Base-by-base conservation (phyloP, 78 protist genomes). In the Speleostelium caveatum region DNA sequence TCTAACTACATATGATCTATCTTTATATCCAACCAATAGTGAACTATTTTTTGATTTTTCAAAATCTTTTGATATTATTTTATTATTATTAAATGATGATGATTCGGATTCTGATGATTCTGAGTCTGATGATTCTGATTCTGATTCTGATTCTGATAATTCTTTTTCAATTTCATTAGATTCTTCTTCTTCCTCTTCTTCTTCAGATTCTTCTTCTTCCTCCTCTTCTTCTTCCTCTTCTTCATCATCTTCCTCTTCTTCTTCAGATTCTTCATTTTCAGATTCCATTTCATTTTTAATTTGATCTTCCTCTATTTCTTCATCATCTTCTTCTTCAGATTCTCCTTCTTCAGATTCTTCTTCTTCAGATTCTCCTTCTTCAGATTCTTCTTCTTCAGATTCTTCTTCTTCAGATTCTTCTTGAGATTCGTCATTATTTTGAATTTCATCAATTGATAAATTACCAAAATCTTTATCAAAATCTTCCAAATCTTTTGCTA, bases 1-100 rank as follows among this genome's bases (percentile, higher is more conserved):
- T 62, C 95, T 39, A 19, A 85, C 78, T 22, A 91, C 89, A 55
- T 53, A 91, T 59, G 95, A 75, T 45, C 88, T 26, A 66, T 91
- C 95, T 49, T 88, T 88, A 16, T 83, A 83, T 32, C 91, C 91
- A 41, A 83, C 91, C 8, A 83, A 10, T n/a, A 83, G 55, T 22
- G 75, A 73, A 45, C 91, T 83, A 42, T 83, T 83, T 35, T 69
- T 83, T 12, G 91, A 49, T 39, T 58, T 58, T 24, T 39, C 42
- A 33, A 62, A 38, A 66, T 65, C 87, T 41, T 69, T 55, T 21
- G 65, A 30, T n/a, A 72, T 45, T 72, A 36, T 45, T 72, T 72
- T 72, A 22, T 51, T 45, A 32, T 30, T 56, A 51, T 19, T 21
- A 7, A 12, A 32, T 8, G 26, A 22, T n/a, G 24, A 32, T 53